Evolutionary conservation across 2,329 filamentous ascomycete genomes (phyloP).

Genomic region (Tolypocladium ovalisporum): DNA sequence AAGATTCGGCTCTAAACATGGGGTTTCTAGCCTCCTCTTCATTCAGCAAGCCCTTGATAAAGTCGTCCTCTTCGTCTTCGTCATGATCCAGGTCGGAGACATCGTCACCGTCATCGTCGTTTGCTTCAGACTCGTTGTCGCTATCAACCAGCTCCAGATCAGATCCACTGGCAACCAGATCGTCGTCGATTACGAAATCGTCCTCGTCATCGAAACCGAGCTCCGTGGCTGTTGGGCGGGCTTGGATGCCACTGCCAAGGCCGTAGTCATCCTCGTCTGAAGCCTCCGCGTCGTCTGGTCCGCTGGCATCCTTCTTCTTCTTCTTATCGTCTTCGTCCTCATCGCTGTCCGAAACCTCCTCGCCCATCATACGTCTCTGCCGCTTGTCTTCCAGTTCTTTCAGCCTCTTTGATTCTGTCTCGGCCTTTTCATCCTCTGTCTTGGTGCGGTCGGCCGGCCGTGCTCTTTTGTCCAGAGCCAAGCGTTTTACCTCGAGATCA

Average conservation of each 20-base stretch:
- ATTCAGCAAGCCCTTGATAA: slow-evolving; percentile 56
- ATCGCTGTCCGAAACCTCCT: slow-evolving; percentile 57
- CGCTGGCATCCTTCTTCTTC: slow-evolving; percentile 25
- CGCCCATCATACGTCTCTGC: slow-evolving; percentile 76
- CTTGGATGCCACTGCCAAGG: slow-evolving; percentile 47
- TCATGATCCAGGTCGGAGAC: slow-evolving; percentile 25
- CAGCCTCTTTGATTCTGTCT: slow-evolving; percentile 65
- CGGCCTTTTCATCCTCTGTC: slow-evolving; percentile 76
- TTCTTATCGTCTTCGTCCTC: slow-evolving; percentile 35
- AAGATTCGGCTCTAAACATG: slow-evolving; percentile 36
- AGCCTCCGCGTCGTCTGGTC: slow-evolving; percentile 21
- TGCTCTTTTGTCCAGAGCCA: slow-evolving; percentile 76
- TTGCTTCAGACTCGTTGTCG: slow-evolving; percentile 39
- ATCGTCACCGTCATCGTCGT: slow-evolving; percentile 33
- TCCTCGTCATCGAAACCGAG: slow-evolving; percentile 85
- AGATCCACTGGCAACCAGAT: slow-evolving; percentile 74
- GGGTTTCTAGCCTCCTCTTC: slow-evolving; percentile 44
- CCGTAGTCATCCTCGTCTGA: slow-evolving; percentile 46
- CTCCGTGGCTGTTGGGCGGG: slow-evolving; percentile 45
- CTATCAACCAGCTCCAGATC: slow-evolving; percentile 49
- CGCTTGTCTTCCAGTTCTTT: slow-evolving; percentile 76
- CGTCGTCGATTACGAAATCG: slow-evolving; percentile 83
- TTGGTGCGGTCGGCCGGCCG: slow-evolving; percentile 81
- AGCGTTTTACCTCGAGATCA: slow-evolving; percentile 69
- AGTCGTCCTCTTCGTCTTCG: slow-evolving; percentile 53